Percentiles rank a stretch among this genome's conserved stretches.
Conservation (phyloP, 345 rosid species). For the Eucalyptus tenuipes region DNA sequence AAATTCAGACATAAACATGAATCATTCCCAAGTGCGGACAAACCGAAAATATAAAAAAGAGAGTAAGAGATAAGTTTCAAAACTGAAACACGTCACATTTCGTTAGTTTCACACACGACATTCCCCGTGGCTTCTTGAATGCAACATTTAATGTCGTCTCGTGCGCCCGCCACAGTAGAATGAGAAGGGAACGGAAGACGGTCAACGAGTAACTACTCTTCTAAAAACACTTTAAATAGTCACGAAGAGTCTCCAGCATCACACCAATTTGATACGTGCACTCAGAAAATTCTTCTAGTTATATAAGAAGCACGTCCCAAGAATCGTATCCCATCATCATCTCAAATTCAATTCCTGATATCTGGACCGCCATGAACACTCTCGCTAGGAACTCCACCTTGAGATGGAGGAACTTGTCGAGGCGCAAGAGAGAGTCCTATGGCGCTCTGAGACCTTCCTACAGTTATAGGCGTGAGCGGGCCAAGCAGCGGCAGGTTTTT, state of each 20-base stretch:
- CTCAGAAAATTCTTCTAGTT: neutral
- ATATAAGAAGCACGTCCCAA: neutral
- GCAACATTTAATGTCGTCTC: neutral
- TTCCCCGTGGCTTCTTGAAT: neutral
- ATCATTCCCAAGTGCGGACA: neutral
- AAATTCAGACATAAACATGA: neutral
- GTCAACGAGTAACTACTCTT: neutral
- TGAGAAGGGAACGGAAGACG: neutral
- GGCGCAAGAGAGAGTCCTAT: neutral
- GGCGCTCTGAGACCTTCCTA: neutral
- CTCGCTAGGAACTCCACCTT: neutral
- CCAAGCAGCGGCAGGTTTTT: constrained; percentile 2
- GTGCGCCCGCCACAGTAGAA: neutral
- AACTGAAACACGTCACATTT: neutral
- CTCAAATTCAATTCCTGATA: neutral
- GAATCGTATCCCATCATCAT: neutral
- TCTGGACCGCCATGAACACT: neutral
- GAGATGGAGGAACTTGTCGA: neutral
- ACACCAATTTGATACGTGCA: neutral
- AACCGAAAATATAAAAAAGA: neutral
- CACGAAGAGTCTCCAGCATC: neutral
- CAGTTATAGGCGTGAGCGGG: neutral
- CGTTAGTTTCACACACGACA: neutral
- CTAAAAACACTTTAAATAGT: neutral
- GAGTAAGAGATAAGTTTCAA: neutral